Evolutionary conservation across 2,329 filamentous ascomycete species (phyloP), one percentile per base, ranked within the genome.

Genomic region (Pseudogymnoascus destructans): DNA sequence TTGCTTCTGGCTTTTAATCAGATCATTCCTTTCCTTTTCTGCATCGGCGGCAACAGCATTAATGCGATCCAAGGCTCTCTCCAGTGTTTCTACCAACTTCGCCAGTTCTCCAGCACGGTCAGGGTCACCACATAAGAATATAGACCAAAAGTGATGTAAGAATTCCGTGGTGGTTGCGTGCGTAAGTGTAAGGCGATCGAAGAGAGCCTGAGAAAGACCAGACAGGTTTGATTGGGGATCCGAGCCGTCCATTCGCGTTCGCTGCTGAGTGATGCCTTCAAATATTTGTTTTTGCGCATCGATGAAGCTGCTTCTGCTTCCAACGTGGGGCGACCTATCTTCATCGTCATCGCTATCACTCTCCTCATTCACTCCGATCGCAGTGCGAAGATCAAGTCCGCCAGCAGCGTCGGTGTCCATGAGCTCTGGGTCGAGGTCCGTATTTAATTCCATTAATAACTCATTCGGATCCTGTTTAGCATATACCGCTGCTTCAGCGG

Each of bases 151-250:
- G 70, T 97, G 95, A 66, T 92, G 88, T n/a, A 98, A 75, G 67
- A 97, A 98, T 68, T 98, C 93, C 35, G 88, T 86, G 0, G 89
- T 95, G 0, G 93, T 98, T 57, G 91, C 91, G 69, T 97, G 90
- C 0, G 92, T 95, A 58, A 87, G 77, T 10, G 75, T 77, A n/a
- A 87, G 68, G 15, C 79, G 79, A 63, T 86, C 82, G 63, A 82
- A 83, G 1, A 82, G 73, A 2, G 70, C 65, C 7, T 72, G 63
- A 1, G 78, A 74, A 13, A 81, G 70, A 3, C 77, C 78, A 30
- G 71, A 64, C 10, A 67, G 55, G 33, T 66, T 64, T 35, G 63
- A 61, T 57, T 68, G 58, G 5, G 62, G 32, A 49, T 61, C 60
- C 2, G 65, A 72, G 5, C 78, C 78, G 64, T 78, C 79, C 46